These are phyloP conservation scores for Magnaporthiopsis rhizophila DNA, from an alignment of 2,329 filamentous ascomycete genomes.

Conservation along the genomic window DNA sequence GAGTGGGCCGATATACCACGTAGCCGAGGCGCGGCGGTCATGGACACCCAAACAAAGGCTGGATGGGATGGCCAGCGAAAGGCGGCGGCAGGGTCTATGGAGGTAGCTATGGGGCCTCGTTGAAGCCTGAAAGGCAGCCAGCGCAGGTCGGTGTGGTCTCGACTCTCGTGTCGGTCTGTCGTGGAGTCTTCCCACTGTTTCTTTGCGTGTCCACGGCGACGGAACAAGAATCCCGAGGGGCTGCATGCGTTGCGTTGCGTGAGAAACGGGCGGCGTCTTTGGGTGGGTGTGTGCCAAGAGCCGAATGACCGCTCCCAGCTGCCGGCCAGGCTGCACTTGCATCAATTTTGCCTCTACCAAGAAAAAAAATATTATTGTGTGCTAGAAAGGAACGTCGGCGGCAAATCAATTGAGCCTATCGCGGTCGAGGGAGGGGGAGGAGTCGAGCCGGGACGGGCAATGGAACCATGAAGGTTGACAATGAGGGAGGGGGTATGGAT, in stretches of 20 bases:
- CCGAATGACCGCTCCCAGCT: not conserved
- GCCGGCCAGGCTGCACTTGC: too few relatives aligned
- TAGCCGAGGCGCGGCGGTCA: not conserved
- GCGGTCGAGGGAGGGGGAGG: not conserved
- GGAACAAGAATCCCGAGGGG: not conserved
- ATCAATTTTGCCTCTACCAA: too few relatives aligned
- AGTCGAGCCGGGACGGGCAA: not conserved
- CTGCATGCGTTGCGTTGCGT: not conserved
- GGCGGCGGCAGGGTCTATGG: not conserved
- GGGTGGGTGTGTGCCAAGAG: not conserved
- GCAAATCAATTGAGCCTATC: not conserved
- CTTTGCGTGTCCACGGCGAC: not conserved
- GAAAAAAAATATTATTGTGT: not conserved
- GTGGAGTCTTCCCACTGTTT: not conserved
- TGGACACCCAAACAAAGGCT: not conserved
- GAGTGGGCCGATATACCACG: not conserved
- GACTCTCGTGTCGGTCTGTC: not conserved
- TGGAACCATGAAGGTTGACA: not conserved
- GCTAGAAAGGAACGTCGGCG: not conserved
- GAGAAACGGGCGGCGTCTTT: not conserved
- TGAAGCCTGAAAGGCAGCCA: not conserved
- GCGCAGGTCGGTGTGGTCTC: not conserved
- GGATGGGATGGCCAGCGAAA: not conserved
- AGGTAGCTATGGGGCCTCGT: not conserved
- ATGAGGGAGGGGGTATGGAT: too few relatives aligned